Base-by-base conservation (phyloP, 1,284 basidiomycete species). In the Vanrija sp. region DNA sequence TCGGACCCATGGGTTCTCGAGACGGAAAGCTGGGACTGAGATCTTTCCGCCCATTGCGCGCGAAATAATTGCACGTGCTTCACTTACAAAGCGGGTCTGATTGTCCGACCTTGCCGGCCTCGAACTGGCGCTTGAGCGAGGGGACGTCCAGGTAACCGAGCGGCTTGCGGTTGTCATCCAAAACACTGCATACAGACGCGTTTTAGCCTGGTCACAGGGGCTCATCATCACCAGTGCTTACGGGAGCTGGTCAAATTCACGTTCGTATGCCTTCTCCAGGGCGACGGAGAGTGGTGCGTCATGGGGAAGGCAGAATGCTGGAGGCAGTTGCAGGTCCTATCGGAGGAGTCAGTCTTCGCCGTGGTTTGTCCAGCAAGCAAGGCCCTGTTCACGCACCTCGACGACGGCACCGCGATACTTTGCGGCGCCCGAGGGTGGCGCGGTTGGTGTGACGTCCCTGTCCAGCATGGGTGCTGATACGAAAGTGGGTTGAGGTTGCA, bases 241-340 rank as follows among this genome's bases (percentile, higher is more conserved):
- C 90, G 91, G 91, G 55, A 93, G 86, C 66, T 91, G 85, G 25
- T 91, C 91, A 75, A 92, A 93, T 70, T 93, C 91, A 43, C 89
- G 83, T 64, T 93, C 91, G 66, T 91, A 93, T 0, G 91, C 91
- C 34, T 87, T 82, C 65, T 90, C 88, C 43, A 93, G 83, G 1
- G 89, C 91, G 28, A 83, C 80, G 9, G 82, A 82, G 54, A 92
- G 85, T 19, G 82, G 81, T 64, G 89, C 89, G 57, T 81, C 81
- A 9, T 81, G 78, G 8, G 87, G 86, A 3, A 93, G 79, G n/a
- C 87, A 84, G 73, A 92, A 93, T 0, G 91, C 91, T 8, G 91
- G 91, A 0, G 89, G 86, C 2, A 94, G 79, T 81, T 94, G 91
- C 2, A 92, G 80, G 72, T 92, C 90, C 89, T 92, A 68, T 9